phyloP scores from a whole-genome alignment of 352 stramenopile species.

The Pilasporangium apinafurcum region DNA sequence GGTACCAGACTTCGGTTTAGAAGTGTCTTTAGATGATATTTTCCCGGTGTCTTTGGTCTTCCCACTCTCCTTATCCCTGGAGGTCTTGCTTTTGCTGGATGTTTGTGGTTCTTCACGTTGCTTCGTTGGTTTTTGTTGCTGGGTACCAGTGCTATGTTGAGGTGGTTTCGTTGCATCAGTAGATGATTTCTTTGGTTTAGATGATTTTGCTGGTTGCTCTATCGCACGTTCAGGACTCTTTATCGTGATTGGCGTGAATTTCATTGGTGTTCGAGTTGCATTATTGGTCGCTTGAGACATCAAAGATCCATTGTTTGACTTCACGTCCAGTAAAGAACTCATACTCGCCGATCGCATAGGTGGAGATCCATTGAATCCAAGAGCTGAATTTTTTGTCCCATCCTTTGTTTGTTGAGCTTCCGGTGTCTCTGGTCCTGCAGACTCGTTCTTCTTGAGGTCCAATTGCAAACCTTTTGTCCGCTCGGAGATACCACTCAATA shows the following conservation, averaged over 20 bases:
- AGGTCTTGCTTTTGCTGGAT: constrained; percentile 1
- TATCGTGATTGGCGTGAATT: too few relatives aligned
- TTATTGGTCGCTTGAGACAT: not conserved
- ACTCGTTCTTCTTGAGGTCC: constrained; percentile 6
- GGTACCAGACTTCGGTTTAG: constrained; percentile 11
- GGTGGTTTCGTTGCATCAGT: constrained; percentile 3
- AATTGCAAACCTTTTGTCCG: not conserved
- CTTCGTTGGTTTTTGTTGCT: constrained; percentile 9
- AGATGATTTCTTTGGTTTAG: constrained; percentile 9
- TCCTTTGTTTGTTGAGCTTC: constrained; percentile 11
- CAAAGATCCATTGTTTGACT: constrained; percentile 2
- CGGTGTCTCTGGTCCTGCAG: constrained; percentile 15
- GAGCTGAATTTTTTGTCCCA: not conserved
- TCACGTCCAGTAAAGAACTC: constrained; percentile 21
- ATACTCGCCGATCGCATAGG: constrained; percentile 17
- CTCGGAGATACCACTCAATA: constrained; percentile 9
- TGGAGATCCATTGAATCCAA: constrained; percentile 8
- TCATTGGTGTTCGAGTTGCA: not conserved
- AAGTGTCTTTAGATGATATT: too few relatives aligned
- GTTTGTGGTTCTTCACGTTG: constrained; percentile 2
- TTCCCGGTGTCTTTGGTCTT: too few relatives aligned
- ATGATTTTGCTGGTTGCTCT: not conserved
- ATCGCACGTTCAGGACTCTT: constrained; percentile 3
- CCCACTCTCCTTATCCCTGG: constrained; percentile 11
- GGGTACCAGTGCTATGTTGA: constrained; percentile 1